Percentiles rank a stretch among this genome's conserved stretches.
Conservation (phyloP, 2,329 filamentous ascomycete genomes). For the Alternaria gaisen region DNA sequence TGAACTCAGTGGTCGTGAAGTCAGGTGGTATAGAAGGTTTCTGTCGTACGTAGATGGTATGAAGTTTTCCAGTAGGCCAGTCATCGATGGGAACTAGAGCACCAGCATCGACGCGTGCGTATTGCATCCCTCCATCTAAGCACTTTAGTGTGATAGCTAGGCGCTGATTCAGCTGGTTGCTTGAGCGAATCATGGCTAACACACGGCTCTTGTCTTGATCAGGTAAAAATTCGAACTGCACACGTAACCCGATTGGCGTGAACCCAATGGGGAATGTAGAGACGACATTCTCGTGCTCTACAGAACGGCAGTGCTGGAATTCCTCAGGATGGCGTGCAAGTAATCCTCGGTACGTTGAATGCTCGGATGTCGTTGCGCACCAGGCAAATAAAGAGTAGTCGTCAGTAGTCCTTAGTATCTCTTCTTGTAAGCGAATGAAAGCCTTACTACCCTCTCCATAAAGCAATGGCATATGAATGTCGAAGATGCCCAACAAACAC, state of each 20-base stretch:
- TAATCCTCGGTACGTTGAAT: constrained; percentile 34
- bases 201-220: constrained; percentile 24
- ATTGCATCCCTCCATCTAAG: constrained; percentile 46
- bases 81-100: constrained; percentile 61
- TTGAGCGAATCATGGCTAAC: constrained; percentile 33
- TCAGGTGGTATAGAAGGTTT: constrained; percentile 32
- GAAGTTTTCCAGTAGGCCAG: constrained; percentile 36
- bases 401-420: constrained; percentile 39
- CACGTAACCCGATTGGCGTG: constrained; percentile 33
- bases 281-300: constrained; percentile 32
- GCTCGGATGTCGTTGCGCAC: constrained; percentile 23
- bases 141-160: constrained; percentile 35
- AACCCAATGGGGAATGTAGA: constrained; percentile 30
- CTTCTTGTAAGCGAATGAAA: constrained; percentile 39
- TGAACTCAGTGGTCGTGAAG: constrained; percentile 32
- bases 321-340: constrained; percentile 35
- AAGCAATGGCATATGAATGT: constrained; percentile 42
- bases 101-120: constrained; percentile 53
- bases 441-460: constrained; percentile 43
- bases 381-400: constrained; percentile 42
- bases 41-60: constrained; percentile 36
- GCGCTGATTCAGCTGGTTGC: constrained; percentile 33
- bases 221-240: constrained; percentile 35
- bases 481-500: constrained; percentile 43
- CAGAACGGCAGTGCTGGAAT: constrained; percentile 28